phyloP scores from a whole-genome alignment of 2,329 filamentous ascomycete species.

The Aspergillus glaucus region DNA sequence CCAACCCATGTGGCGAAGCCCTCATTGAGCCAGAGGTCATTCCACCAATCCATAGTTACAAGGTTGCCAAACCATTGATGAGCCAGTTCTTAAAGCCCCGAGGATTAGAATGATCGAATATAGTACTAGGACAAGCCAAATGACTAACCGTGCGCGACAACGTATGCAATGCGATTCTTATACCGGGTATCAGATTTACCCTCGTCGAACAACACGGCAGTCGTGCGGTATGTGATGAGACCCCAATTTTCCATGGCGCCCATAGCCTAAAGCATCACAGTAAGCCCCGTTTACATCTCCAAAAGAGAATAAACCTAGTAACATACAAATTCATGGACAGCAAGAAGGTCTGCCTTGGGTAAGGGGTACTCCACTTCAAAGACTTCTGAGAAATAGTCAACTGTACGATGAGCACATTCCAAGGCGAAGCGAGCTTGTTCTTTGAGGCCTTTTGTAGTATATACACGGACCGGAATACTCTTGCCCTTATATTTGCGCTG shows the following conservation, averaged over 20 bases:
- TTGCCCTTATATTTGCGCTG: conserved; percentile 86
- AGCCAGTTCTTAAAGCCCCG: conserved; percentile 60
- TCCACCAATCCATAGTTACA: conserved; percentile 97
- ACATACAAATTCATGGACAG: conserved; percentile 80
- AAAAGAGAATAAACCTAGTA: conserved; percentile 26
- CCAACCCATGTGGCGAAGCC: conserved; percentile 98
- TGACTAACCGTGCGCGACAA: conserved; percentile 70
- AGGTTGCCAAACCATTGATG: conserved; percentile 96
- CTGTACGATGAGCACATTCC: conserved; percentile 83
- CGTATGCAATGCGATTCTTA: conserved; percentile 91
- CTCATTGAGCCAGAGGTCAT: conserved; percentile 88
- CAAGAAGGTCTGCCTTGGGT: conserved; percentile 83
- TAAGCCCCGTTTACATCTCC: conserved; percentile 15
- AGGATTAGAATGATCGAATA: background rate
- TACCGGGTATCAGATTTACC: conserved; percentile 83
- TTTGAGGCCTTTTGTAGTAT: conserved; percentile 90
- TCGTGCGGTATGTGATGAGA: conserved; percentile 90
- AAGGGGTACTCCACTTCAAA: conserved; percentile 91
- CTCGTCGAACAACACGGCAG: conserved; percentile 92
- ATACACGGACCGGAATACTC: conserved; percentile 85
- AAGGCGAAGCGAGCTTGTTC: conserved; percentile 86
- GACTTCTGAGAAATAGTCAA: conserved; percentile 93
- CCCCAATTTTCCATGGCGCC: conserved; percentile 97
- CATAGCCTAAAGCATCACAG: conserved; percentile 39
- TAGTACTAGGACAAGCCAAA: background rate